Evolutionary conservation across 2,329 filamentous ascomycete species (phyloP).

Genomic region (Penicillium sp.): DNA sequence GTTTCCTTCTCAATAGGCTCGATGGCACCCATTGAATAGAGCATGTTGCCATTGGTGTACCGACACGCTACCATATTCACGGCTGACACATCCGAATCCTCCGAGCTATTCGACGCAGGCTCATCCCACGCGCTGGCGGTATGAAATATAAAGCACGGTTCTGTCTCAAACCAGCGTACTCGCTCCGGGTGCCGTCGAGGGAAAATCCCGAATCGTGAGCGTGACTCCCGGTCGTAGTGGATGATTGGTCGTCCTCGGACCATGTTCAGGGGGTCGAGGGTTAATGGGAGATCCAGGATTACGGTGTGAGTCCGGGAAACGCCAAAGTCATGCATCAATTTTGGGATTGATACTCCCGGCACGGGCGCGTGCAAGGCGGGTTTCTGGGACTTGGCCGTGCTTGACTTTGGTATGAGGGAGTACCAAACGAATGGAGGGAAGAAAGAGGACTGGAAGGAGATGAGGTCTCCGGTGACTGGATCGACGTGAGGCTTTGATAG

Average conservation of each 20-base stretch:
- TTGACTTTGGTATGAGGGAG: conserved; percentile 52
- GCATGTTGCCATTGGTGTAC: conserved; percentile 64
- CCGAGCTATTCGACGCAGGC: neutral
- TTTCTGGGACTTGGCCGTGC: neutral
- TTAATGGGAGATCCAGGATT: conserved; percentile 70
- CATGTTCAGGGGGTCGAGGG: conserved; percentile 60
- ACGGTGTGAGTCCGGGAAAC: conserved; percentile 64
- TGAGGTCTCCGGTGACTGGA: conserved; percentile 63
- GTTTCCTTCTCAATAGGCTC: conserved; percentile 50
- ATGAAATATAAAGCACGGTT: conserved; percentile 70
- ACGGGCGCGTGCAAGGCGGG: conserved; percentile 50
- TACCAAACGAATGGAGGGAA: conserved; percentile 68
- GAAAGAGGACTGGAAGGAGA: conserved; percentile 69
- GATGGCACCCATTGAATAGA: conserved; percentile 67
- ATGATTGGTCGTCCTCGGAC: neutral
- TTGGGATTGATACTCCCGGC: conserved; percentile 63
- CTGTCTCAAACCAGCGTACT: conserved; percentile 69
- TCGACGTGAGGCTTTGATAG: conserved; percentile 63
- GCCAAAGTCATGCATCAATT: conserved; percentile 78
- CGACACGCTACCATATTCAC: conserved; percentile 69
- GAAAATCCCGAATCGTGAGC: conserved; percentile 68
- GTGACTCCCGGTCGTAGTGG: conserved; percentile 51
- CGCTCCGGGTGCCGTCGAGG: conserved; percentile 60
- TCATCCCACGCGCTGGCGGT: conserved; percentile 71
- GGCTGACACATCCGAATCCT: conserved; percentile 30